Evolutionary conservation across 345 rosid species (phyloP).

Genomic region (Boechera stricta): DNA sequence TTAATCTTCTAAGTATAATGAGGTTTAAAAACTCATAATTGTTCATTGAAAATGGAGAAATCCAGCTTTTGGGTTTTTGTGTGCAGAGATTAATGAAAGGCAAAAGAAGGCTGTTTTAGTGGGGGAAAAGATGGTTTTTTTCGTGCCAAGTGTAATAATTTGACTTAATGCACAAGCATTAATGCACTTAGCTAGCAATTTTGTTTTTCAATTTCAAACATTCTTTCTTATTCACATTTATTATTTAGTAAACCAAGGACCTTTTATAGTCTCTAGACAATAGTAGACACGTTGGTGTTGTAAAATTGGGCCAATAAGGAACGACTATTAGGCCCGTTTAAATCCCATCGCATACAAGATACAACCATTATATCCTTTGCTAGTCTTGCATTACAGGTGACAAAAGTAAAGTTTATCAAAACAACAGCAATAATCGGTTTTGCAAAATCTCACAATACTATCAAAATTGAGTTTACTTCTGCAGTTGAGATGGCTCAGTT

Average conservation of each 20-base stretch:
- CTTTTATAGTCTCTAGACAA: background rate
- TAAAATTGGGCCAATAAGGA: background rate
- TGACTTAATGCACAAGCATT: conserved; percentile 45
- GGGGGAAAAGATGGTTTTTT: conserved; percentile 23
- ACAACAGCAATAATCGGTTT: conserved; percentile 21
- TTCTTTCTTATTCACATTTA: conserved; percentile 42
- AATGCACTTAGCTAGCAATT: conserved; percentile 25
- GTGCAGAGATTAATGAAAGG: conserved; percentile 22
- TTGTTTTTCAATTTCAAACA: conserved; percentile 33
- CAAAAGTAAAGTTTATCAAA: conserved; percentile 23
- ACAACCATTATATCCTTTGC: background rate
- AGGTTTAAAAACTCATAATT: conserved; percentile 24
- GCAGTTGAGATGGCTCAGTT: conserved; percentile 22
- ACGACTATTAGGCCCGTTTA: background rate
- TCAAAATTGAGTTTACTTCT: conserved; percentile 25
- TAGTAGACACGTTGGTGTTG: background rate
- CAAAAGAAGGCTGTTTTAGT: conserved; percentile 37
- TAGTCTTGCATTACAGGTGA: background rate
- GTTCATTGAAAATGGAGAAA: conserved; percentile 40
- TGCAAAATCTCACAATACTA: conserved; percentile 31
- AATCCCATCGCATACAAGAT: conserved; percentile 1
- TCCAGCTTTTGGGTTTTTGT: conserved; percentile 39
- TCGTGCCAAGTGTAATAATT: conserved; percentile 46
- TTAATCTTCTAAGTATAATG: conserved; percentile 30
- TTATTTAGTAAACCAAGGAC: conserved; percentile 3